Base-by-base conservation (phyloP, 2,329 filamentous ascomycete species). In the Epichloe festucae region DNA sequence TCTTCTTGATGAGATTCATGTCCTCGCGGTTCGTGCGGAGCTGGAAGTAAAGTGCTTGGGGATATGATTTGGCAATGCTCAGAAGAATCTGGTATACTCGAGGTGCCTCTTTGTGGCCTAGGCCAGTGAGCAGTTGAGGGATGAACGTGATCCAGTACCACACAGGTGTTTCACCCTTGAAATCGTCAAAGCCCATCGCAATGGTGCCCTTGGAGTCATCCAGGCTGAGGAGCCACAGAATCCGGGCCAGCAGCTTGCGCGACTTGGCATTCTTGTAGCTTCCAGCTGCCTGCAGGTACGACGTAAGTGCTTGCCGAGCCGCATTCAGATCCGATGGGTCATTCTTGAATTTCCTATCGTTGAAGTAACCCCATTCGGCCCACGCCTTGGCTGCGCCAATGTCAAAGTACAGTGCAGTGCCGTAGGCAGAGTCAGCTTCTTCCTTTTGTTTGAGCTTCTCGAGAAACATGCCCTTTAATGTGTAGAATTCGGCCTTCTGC, bases 91-190 rank as follows among this genome's bases (percentile, higher is more conserved):
- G 80, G 64, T 93, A 86, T 44, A 91, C 87, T 46, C 94, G 85
- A 4, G 83, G 82, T 12, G 89, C 91, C 68, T 99, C 94, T 60
- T 91, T 90, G 63, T 96, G 85, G 2, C 87, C 88, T 48, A 98
- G 76, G 49, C 91, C 93, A 43, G 89, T 91, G 35, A 99, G 79
- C 42, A 99, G 77, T 67, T 99, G 93, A 17, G 93, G 93, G 56
- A 99, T 97, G 66, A 95, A 98, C 0, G 91, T 97, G 59, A 97
- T 96, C 93, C 93, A 99, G 70, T 97, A 98, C 93, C 93, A 99
- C 12, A 95, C 89, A 0, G 90, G 89, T 2, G 89, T 95, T 60
- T 98, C 94, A 49, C 93, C 93, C 73, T 97, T 96, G 72, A 93
- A 98, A 59, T 91, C 88, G 57, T 95, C 89, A 58, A 96, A 98